Percentiles rank a stretch among this genome's conserved stretches.
Evolutionary conservation across 192 early-diverging fungal genomes (phyloP).

Genomic region (Coemansia sp.): DNA sequence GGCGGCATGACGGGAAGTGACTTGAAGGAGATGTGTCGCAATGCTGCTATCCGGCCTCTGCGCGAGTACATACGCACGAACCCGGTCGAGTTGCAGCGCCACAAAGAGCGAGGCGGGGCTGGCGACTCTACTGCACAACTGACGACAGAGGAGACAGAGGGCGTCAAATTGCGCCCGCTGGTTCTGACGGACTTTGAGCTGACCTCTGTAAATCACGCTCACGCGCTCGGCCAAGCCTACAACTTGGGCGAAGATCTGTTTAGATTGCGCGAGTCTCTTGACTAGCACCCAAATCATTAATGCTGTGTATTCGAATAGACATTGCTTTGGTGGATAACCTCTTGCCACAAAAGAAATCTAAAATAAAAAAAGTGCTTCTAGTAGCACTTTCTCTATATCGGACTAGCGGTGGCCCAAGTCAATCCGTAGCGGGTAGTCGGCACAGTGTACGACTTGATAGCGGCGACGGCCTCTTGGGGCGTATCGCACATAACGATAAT

Average conservation of each 20-base stretch:
- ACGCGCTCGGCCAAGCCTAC: slow-evolving; percentile 41
- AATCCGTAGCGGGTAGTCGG: slow-evolving; percentile 57
- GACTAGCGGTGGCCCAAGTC: slow-evolving; percentile 50
- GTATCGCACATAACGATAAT: slow-evolving; percentile 66
- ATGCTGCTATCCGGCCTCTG: slow-evolving; percentile 95
- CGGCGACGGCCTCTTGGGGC: slow-evolving; percentile 60
- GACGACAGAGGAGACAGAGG: not conserved
- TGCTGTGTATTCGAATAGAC: not conserved
- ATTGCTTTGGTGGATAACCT: not conserved
- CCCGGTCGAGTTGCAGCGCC: slow-evolving; percentile 41
- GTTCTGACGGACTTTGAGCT: slow-evolving; percentile 41
- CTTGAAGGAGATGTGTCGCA: slow-evolving; percentile 96
- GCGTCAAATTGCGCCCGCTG: slow-evolving; percentile 37
- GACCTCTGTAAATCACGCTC: slow-evolving; percentile 22
- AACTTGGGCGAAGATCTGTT: slow-evolving; percentile 38
- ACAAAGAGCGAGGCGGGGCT: slow-evolving; percentile 11
- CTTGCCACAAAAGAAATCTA: not conserved
- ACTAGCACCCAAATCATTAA: not conserved
- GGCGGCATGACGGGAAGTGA: slow-evolving; percentile 90
- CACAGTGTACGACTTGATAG: slow-evolving; percentile 58
- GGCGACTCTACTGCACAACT: not conserved
- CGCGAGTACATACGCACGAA: slow-evolving; percentile 75
- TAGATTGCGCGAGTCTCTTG: slow-evolving; percentile 12
- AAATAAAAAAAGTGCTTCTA: not conserved
- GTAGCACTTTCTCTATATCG: not conserved